These are phyloP conservation scores for Tubosaeta brunneosetosa DNA, from an alignment of 768 basidiomycete species.

Conservation along the genomic window DNA sequence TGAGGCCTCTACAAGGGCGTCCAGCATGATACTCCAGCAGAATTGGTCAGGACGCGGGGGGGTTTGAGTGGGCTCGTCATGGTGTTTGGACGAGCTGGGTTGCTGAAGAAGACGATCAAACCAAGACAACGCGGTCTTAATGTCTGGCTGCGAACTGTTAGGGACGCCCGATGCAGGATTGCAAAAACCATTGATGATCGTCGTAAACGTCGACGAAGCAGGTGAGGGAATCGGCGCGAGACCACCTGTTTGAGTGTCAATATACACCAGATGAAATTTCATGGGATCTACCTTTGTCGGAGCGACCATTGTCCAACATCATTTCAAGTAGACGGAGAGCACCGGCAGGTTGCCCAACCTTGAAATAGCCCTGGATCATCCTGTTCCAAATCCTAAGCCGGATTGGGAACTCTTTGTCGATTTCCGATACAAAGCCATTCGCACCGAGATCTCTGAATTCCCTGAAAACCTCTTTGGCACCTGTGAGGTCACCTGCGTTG, in stretches of 20 bases:
- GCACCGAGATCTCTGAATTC: conserved; percentile 47
- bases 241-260: conserved; percentile 11
- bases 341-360: conserved; percentile 52
- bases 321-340: conserved; percentile 63
- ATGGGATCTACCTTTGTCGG: conserved; percentile 12
- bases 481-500: conserved; percentile 44
- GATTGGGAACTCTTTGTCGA: conserved; percentile 23
- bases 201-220: conserved; percentile 57
- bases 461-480: conserved; percentile 57
- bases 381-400: conserved; percentile 61
- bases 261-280: background rate
- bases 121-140: conserved; percentile 64
- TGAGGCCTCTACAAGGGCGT: conserved; percentile 42
- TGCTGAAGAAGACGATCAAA: conserved; percentile 59
- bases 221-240: conserved; percentile 49
- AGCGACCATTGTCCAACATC: conserved; percentile 53
- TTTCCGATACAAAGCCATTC: conserved; percentile 25
- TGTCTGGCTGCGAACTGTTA: conserved; percentile 35
- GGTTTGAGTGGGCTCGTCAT: conserved; percentile 39
- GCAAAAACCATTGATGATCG: conserved; percentile 64
- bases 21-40: conserved; percentile 60
- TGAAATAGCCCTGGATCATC: conserved; percentile 76
- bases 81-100: conserved; percentile 29
- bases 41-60: conserved; percentile 48
- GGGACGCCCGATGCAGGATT: conserved; percentile 18